Percentiles rank a stretch among this genome's conserved stretches.
These are phyloP conservation scores for Dinochytrium kinnereticum DNA, from an alignment of 371 early-diverging fungal genomes.

Conservation along the genomic window DNA sequence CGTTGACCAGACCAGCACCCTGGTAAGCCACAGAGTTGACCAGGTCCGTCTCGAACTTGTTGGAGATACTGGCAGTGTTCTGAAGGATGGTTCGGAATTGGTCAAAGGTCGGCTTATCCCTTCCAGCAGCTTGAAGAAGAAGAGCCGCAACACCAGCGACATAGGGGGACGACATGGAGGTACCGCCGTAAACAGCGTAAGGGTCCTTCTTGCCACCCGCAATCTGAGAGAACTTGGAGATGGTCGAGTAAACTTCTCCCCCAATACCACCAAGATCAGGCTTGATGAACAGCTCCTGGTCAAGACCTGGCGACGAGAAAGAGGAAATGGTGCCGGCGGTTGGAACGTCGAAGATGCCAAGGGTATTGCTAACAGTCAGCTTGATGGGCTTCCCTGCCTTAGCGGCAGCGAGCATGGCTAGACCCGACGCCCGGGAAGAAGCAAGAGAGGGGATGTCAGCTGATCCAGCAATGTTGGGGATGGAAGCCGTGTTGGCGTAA, in stretches of 20 bases:
- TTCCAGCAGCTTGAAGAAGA: not conserved
- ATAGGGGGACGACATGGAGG: conserved; percentile 56
- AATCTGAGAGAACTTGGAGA: conserved; percentile 19
- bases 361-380: not conserved
- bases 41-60: conserved; percentile 26
- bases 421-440: conserved; percentile 20
- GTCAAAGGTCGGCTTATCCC: not conserved
- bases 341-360: conserved; percentile 13
- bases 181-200: conserved; percentile 22
- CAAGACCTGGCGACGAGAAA: conserved; percentile 46
- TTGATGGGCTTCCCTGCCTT: conserved; percentile 42
- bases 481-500: conserved; percentile 17
- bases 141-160: conserved; percentile 35
- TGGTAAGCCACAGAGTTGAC: conserved; percentile 61
- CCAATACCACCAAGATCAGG: conserved; percentile 39
- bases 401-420: conserved; percentile 40
- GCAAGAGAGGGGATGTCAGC: conserved; percentile 20
- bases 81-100: conserved; percentile 23
- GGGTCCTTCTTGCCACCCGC: not conserved
- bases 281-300: conserved; percentile 27
- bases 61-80: conserved; percentile 53
- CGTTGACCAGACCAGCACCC: conserved; percentile 77
- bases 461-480: conserved; percentile 42
- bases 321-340: conserved; percentile 50
- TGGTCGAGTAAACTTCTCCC: conserved; percentile 33